Evolutionary conservation across 2,329 filamentous ascomycete species (phyloP), one percentile per base, ranked within the genome.

Genomic region (Diaporthe vaccinii): DNA sequence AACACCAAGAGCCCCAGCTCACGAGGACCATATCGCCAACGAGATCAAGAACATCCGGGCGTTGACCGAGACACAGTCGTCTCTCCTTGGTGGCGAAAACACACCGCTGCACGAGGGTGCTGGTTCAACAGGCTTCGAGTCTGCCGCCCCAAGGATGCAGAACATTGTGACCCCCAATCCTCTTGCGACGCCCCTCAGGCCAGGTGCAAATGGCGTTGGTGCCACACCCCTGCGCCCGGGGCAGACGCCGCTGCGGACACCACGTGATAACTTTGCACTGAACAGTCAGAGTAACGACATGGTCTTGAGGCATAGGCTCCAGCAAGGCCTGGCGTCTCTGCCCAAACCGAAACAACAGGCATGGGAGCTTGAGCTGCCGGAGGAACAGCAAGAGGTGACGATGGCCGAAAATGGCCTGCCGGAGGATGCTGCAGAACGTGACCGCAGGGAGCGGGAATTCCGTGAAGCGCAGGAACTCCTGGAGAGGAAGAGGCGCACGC

Each of bases 1-100:
- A 77, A 99, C 97, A 6, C 97, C 97, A 4, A 92, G 93, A 83
- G 97, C 96, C 4, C 94, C 97, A 0, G 94, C 95, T 65, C 95
- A 98, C 82, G 96, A 99, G 82, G 97, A 99, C 80, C 93, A 95
- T 78, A 97, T 99, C 75, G 95, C 96, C 78, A 99, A 98, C 82
- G 97, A 99, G 84, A 96, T 98, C 77, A 92, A 93, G 75, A 98
- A 99, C 82, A 98, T 98, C 65, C 91, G 94, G 78, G 95, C 97
- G 10, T 87, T 98, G 69, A 98, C 95, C 0, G 94, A 98, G 81
- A 98, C 96, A 0, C 94, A 98, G 80, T 98, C 97, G 28, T 98
- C 95, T 14, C 87, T 99, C 12, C 88, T 99, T 0, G 97, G 97
- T 76, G 97, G 96, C 20, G 97, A 99, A 78, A 98, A 98, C 80